Base-by-base conservation (phyloP, 495 filamentous ascomycete genomes). In the Lichenothelia convexa region DNA sequence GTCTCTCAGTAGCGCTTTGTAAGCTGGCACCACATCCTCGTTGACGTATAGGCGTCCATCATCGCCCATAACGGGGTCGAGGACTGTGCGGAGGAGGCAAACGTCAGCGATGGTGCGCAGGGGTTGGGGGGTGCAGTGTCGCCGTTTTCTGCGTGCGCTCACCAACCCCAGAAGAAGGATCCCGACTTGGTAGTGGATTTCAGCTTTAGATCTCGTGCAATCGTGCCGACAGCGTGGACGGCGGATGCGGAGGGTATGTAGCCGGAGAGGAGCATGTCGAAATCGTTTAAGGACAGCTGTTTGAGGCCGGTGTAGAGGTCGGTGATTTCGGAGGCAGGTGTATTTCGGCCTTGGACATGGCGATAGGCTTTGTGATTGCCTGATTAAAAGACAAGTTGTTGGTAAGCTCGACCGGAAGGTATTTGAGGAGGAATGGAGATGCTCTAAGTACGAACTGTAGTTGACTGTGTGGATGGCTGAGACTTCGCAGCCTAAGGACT, bases 61-160 rank as follows among this genome's bases (percentile, higher is more conserved):
- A 50, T 97, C 89, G 30, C 89, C 89, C 89, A 97, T 97, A 11
- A 97, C 91, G 1, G 89, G 89, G 53, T 97, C 89, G 30, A 97
- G 63, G n/a, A 92, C 75, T 76, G 34, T 24, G 13, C 9, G 21
- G 31, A 33, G 16, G 31, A 18, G 31, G 1, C 8, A 11, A n/a
- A 2, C n/a, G 35, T 43, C 13, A 47, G 34, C 23, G 15, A 21
- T 21, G 19, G n/a, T 11, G 6, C 12, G 13, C 35, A 7, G 4
- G 9, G 15, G 15, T 13, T 9, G 24, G 1, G 9, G 2, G 24
- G 24, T 11, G 5, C 22, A 30, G 5, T 13, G 18, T 38, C 16
- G n/a, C 13, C 3, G 12, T n/a, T 21, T 15, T 0, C 32, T 34
- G 6, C 18, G 8, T n/a, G 21, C 18, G 23, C 34, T 18, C 2